A percentile compares a stretch with the other conserved stretches of the same genome.
Conservation (phyloP, 2,329 filamentous ascomycete genomes). For the Aspergillus sp. region DNA sequence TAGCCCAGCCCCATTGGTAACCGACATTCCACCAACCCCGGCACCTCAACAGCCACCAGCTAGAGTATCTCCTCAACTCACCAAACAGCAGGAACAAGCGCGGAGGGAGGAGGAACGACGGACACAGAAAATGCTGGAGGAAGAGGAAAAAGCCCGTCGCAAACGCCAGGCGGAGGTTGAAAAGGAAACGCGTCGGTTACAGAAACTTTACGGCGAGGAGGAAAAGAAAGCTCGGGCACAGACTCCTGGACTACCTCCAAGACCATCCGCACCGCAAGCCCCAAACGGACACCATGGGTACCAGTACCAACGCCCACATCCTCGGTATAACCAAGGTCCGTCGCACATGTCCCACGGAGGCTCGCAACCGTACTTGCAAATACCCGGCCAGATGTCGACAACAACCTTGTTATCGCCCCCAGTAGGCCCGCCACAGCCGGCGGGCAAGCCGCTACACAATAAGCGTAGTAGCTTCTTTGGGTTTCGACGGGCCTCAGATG, state of each 20-base stretch:
- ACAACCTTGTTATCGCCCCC: constrained; percentile 10
- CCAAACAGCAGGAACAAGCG: constrained; percentile 37
- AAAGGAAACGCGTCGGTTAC: constrained; percentile 73
- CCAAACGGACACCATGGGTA: constrained; percentile 7
- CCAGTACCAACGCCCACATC: constrained; percentile 15
- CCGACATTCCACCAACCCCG: constrained; percentile 2
- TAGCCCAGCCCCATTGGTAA: constrained; percentile 6
- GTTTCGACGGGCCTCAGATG: constrained; percentile 38
- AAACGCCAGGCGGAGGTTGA: constrained; percentile 59
- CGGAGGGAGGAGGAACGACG: constrained; percentile 54
- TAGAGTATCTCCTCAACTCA: constrained; percentile 14
- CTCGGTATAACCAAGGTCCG: constrained; percentile 16
- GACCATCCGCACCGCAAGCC: constrained; percentile 15
- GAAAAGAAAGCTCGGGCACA: constrained; percentile 34
- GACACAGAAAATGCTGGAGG: constrained; percentile 52
- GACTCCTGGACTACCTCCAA: constrained; percentile 22
- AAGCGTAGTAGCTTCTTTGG: constrained; percentile 49
- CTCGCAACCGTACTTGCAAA: constrained; percentile 12
- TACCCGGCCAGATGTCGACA: constrained; percentile 15
- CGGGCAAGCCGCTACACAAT: constrained; percentile 26
- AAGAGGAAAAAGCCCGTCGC: constrained; percentile 54
- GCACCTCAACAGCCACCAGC: not conserved
- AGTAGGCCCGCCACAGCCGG: not conserved
- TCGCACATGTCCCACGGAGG: constrained; percentile 11
- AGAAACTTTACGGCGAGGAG: constrained; percentile 54